Conservation (phyloP, 345 rosid species). For the Euphorbia peplus region DNA sequence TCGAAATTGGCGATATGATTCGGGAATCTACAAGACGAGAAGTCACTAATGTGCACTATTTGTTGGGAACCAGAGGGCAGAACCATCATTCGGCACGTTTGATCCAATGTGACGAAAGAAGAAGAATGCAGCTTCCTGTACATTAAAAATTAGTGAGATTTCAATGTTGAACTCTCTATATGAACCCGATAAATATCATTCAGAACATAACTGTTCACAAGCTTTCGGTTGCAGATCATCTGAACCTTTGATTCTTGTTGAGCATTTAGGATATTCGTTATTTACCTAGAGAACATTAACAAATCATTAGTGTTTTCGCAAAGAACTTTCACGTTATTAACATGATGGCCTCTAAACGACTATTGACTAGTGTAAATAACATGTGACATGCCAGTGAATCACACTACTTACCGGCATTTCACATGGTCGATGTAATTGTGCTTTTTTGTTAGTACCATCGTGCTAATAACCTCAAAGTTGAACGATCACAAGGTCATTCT, state of each 20-base stretch:
- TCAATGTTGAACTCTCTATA: neutral
- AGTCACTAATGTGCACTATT: constrained; percentile 23
- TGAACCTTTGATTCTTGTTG: constrained; percentile 5
- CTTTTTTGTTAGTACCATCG: no score
- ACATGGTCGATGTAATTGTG: no score
- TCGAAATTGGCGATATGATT: constrained; percentile 38
- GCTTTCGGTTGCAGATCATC: constrained; percentile 18
- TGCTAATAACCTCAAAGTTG: no score
- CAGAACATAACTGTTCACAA: constrained; percentile 33
- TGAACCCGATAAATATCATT: neutral
- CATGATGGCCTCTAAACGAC: no score
- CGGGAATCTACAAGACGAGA: constrained; percentile 28
- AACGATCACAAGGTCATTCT: no score
- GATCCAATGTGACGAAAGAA: constrained; percentile 25
- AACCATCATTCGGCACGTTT: constrained; percentile 13
- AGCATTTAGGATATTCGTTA: constrained; percentile 13
- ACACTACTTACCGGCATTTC: no score
- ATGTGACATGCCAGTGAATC: no score
- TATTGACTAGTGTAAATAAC: no score
- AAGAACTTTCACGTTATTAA: no score
- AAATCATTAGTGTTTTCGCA: neutral
- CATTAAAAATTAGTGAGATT: constrained; percentile 3
- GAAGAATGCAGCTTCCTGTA: constrained; percentile 37
- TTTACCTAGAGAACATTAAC: constrained; percentile 33
- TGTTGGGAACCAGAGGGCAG: constrained; percentile 24